Base-by-base conservation (phyloP, 495 filamentous ascomycete genomes). In the Recurvomyces mirabilis region DNA sequence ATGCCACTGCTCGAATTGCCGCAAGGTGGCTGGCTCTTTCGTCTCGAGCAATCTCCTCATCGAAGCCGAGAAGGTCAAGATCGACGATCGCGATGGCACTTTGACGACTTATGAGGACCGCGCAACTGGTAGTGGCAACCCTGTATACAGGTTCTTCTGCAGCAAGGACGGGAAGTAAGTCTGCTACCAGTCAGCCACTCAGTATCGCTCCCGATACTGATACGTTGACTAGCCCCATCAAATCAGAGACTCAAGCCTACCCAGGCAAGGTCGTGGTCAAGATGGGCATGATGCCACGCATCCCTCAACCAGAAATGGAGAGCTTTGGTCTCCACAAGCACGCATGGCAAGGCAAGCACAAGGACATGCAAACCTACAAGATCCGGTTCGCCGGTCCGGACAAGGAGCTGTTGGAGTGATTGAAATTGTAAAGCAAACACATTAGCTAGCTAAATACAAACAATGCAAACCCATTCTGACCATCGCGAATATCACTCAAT, bases 221-320 rank as follows among this genome's bases (percentile, higher is more conserved):
- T 49, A 31, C 19, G 6, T 18, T 19, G 29, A 12, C 11, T 21
- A 66, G 62, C 44, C 65, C 65, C 5, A 63, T 69, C 23, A 59
- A 60, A 33, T 63, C 60, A 13, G 59, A 62, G 29, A 56, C 58
- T 4, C 29, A 46, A 11, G 15, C 51, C 11, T 53, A 48, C 12
- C 45, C 47, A 0, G 61, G 56, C 3, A 68, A 62, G 40, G 47
- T 59, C 3, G 47, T 69, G 5, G 18, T 68, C 14, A 69, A 69
- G 52, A 53, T 67, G 51, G 66, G 66, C 3, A 64, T 69, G 25
- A 65, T 67, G 41, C 60, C 59, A 11, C 57, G 60, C 12, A 66
- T 68, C 21, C 66, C 66, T 12, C 42, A 49, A 22, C 66, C 66
- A 5, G 63, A 65, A 39, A 46, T 46, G 40, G 65, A 69, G 49